Evolutionary conservation across 805 yeast species (phyloP).

Genomic region (Tetrapisispora iriomotensis): DNA sequence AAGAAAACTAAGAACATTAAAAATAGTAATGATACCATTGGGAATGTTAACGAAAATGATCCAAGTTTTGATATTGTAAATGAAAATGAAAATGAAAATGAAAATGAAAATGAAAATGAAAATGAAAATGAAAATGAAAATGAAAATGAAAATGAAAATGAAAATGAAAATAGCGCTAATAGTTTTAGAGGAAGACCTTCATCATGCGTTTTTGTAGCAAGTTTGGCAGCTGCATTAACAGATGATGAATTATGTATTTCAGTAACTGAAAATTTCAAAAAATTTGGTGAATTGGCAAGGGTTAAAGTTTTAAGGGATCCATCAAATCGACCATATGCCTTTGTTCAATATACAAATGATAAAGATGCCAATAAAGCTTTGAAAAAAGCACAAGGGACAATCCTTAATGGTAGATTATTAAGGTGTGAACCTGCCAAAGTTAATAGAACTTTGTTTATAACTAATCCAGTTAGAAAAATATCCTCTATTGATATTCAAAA

Average conservation of each 20-base stretch:
- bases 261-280: slow-evolving; percentile 55
- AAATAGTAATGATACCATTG: too few species aligned
- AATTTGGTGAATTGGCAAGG: slow-evolving; percentile 60
- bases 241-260: slow-evolving; percentile 67
- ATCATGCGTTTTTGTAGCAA: slow-evolving; percentile 81
- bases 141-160: slow-evolving; percentile 46
- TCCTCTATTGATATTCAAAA: slow-evolving; percentile 29
- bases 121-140: slow-evolving; percentile 4
- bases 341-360: slow-evolving; percentile 74
- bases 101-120: neutral
- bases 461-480: slow-evolving; percentile 20
- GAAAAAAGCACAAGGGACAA: slow-evolving; percentile 54
- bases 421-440: slow-evolving; percentile 90
- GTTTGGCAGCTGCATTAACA: slow-evolving; percentile 51
- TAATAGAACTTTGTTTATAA: slow-evolving; percentile 69
- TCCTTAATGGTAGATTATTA: slow-evolving; percentile 62
- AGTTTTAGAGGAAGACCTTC: slow-evolving; percentile 57
- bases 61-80: neutral
- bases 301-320: slow-evolving; percentile 82
- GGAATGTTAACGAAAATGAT: neutral
- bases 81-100: neutral
- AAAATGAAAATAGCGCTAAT: slow-evolving; percentile 33
- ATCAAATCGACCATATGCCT: slow-evolving; percentile 79
- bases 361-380: slow-evolving; percentile 62
- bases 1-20: too few species aligned